Percentiles rank a stretch among this genome's conserved stretches.
Evolutionary conservation across 2,329 filamentous ascomycete genomes (phyloP).

Genomic region (Blastomyces percursus): DNA sequence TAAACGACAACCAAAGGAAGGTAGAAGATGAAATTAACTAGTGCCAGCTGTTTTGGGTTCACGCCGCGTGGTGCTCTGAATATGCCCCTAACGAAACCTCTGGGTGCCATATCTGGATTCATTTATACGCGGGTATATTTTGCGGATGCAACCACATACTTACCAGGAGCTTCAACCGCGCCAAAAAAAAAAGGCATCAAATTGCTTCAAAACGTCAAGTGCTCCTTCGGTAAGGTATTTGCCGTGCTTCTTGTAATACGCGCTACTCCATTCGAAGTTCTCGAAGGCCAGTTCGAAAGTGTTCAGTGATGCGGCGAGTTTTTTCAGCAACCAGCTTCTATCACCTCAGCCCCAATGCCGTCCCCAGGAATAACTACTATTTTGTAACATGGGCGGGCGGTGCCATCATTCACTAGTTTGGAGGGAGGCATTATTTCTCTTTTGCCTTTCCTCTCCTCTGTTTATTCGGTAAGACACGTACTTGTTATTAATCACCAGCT

Average conservation of each 20-base stretch:
- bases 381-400: constrained; percentile 23
- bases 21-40: not conserved
- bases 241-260: constrained; percentile 41
- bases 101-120: not conserved
- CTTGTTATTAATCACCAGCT: too few species aligned
- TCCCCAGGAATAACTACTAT: constrained; percentile 60
- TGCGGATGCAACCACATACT: not conserved
- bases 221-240: constrained; percentile 44
- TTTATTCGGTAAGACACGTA: not conserved
- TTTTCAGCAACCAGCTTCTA: constrained; percentile 46
- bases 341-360: constrained; percentile 59
- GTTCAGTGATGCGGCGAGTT: constrained; percentile 34
- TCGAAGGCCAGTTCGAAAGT: constrained; percentile 42
- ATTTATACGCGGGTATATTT: not conserved
- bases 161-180: constrained; percentile 47
- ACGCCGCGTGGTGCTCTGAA: not conserved
- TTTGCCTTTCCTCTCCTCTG: not conserved
- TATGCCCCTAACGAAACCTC: not conserved
- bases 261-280: constrained; percentile 41
- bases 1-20: not conserved
- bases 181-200: constrained; percentile 50
- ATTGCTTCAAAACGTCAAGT: constrained; percentile 40
- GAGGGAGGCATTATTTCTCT: not conserved
- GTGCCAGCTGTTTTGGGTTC: not conserved
- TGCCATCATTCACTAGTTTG: not conserved